Evolutionary conservation across 179 eudicot genomes (phyloP).

Genomic region (Camellia oleifera): DNA sequence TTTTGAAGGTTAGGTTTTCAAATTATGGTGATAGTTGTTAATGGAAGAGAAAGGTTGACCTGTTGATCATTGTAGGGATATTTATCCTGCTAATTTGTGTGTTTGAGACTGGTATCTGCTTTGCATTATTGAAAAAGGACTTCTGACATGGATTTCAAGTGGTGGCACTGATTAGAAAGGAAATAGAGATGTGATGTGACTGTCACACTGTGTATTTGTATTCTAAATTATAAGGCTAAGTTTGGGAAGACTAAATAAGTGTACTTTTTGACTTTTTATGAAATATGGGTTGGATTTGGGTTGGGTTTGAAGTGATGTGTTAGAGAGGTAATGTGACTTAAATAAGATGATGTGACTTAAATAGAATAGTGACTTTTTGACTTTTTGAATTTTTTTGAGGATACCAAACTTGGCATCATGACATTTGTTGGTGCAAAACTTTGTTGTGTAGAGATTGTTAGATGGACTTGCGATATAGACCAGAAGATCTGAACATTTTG

Average conservation of each 20-base stretch:
- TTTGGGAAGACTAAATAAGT: no score
- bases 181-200: neutral
- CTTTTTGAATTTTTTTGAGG: no score
- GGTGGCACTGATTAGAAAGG: neutral
- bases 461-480: neutral
- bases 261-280: no score
- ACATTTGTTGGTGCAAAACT: neutral
- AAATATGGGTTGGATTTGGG: no score
- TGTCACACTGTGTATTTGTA: neutral
- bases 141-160: neutral
- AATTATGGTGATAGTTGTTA: neutral
- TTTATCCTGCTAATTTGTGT: neutral
- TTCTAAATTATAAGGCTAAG: neutral
- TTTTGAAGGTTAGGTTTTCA: neutral
- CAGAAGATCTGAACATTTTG: neutral
- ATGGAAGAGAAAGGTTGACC: constrained; percentile 16
- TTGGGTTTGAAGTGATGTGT: no score
- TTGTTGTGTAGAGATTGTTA: neutral
- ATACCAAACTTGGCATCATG: neutral
- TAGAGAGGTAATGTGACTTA: no score
- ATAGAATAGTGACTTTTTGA: no score
- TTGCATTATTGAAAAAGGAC: neutral
- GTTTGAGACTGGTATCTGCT: neutral
- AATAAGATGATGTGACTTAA: no score
- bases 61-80: neutral